These are phyloP conservation scores for Rhodamnia rubescens DNA, from an alignment of 345 rosid genomes.

Conservation along the genomic window DNA sequence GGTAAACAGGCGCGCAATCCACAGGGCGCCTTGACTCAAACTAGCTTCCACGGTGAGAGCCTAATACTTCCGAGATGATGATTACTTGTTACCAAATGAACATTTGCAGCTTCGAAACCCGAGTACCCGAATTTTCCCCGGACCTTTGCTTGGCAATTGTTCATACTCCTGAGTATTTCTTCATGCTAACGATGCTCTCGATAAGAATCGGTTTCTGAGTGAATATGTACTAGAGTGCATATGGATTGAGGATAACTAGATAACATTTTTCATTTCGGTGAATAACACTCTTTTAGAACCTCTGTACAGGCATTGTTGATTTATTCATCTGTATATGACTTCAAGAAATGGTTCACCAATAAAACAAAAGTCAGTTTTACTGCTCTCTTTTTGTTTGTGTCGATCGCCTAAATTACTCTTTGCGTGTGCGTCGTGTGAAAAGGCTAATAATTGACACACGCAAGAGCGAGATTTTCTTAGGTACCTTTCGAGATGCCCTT, in stretches of 20 bases:
- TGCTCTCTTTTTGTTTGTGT: not conserved
- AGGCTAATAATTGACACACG: not conserved
- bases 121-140: not conserved
- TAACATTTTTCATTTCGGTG: not conserved
- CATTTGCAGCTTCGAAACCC: not conserved
- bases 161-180: not conserved
- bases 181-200: not conserved
- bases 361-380: not conserved
- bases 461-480: not conserved
- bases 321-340: not conserved
- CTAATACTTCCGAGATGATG: constrained; percentile 62
- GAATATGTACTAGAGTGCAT: not conserved
- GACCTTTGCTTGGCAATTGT: not conserved
- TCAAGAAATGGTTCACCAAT: not conserved
- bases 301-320: not conserved
- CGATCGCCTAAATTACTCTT: too few species aligned
- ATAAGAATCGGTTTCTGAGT: not conserved
- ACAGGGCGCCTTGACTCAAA: constrained; percentile 11
- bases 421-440: not conserved
- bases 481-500: not conserved
- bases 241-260: not conserved
- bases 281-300: not conserved
- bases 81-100: not conserved
- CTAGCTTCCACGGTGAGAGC: constrained; percentile 16
- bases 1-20: constrained; percentile 26